Evolutionary conservation across 371 early-diverging fungal species (phyloP).

Genomic region (Mortierella sp.): DNA sequence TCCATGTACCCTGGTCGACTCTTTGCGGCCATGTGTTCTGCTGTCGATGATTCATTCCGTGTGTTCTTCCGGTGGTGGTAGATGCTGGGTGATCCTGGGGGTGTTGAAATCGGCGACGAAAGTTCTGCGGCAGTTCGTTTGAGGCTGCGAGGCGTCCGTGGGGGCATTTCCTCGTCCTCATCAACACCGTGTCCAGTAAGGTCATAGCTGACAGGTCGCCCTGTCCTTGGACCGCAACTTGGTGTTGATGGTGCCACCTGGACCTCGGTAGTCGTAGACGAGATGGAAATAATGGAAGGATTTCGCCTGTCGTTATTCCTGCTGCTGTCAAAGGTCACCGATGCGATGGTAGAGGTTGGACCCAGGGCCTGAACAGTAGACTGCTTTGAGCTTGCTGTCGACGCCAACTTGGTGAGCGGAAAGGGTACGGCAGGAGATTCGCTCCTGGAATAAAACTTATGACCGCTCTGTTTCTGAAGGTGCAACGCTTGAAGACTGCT

Average conservation of each 20-base stretch:
- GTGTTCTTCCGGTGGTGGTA: constrained; percentile 18
- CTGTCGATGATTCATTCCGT: constrained; percentile 15
- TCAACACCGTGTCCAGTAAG: constrained; percentile 23
- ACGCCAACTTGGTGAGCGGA: constrained; percentile 15
- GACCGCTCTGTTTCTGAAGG: constrained; percentile 15
- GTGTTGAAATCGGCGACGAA: constrained; percentile 20
- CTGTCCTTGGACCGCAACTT: constrained; percentile 14
- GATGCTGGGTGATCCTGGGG: constrained; percentile 25
- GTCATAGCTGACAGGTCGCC: constrained; percentile 22
- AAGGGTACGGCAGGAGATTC: constrained; percentile 41
- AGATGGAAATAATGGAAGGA: constrained; percentile 35
- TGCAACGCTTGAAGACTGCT: constrained; percentile 25
- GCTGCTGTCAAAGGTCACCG: background rate
- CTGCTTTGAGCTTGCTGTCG: constrained; percentile 26
- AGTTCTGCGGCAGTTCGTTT: constrained; percentile 39
- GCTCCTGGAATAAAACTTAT: constrained; percentile 40
- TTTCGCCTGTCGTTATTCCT: constrained; percentile 20
- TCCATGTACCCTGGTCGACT: background rate
- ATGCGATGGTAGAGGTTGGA: background rate
- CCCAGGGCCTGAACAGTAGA: constrained; percentile 16
- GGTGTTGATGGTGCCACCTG: constrained; percentile 22
- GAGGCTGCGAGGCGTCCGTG: constrained; percentile 16
- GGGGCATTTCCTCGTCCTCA: constrained; percentile 23
- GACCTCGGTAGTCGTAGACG: constrained; percentile 27
- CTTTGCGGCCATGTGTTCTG: background rate